Conservation (phyloP, 371 early-diverging fungal genomes). For the Blastocladiella emersonii region DNA sequence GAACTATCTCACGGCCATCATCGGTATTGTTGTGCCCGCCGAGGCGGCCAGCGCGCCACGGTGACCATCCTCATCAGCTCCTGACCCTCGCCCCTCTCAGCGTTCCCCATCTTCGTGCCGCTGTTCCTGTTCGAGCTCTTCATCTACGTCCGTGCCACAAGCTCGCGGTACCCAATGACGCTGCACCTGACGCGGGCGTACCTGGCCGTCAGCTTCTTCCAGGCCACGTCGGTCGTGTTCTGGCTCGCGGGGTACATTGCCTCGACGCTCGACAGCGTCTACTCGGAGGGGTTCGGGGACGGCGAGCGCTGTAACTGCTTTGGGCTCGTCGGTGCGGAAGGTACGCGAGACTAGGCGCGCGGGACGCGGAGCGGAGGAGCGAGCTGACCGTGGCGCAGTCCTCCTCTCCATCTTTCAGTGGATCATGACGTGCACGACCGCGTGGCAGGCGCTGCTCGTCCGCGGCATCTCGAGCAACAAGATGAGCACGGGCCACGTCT, state of each 20-base stretch:
- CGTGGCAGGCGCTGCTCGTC: not conserved
- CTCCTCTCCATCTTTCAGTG: slow-evolving; percentile 1
- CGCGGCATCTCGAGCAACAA: not conserved
- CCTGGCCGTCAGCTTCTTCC: not conserved
- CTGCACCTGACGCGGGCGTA: not conserved
- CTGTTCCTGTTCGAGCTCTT: not conserved
- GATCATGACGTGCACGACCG: not conserved
- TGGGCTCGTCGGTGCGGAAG: slow-evolving; percentile 5
- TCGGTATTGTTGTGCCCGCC: no score
- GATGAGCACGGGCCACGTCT: not conserved
- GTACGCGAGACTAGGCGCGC: no score
- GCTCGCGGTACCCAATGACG: not conserved
- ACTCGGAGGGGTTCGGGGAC: not conserved
- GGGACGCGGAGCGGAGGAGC: no score
- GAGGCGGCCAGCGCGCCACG: no score
- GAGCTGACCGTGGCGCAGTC: not conserved
- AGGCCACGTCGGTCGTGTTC: not conserved
- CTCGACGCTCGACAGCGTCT: not conserved
- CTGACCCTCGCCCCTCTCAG: not conserved
- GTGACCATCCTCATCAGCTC: no score
- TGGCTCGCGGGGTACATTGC: not conserved
- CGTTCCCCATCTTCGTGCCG: not conserved
- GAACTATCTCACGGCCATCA: not conserved
- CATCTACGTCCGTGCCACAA: not conserved
- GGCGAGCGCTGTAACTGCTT: not conserved